A percentile compares a stretch with the other conserved stretches of the same genome.
phyloP scores from a whole-genome alignment of 176 grass and related monocot species.

The Oryza meridionalis region DNA sequence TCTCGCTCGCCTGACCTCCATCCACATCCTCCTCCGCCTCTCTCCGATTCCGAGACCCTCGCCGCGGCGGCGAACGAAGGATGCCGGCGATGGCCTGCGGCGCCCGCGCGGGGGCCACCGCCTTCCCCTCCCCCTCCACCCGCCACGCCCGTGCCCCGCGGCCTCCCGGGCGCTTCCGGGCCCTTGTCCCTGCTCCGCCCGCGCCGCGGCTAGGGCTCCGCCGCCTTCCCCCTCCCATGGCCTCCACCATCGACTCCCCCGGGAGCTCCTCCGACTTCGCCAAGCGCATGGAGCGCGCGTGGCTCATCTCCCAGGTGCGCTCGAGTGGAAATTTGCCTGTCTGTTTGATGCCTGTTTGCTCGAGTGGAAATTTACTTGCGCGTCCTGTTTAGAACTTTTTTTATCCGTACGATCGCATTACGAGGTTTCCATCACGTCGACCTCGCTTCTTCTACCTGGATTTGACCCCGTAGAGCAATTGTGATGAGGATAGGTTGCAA shows the following conservation, averaged over 20 bases:
- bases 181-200: neutral
- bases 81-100: conserved; percentile 52
- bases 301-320: conserved; percentile 91
- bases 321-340: neutral
- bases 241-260: conserved; percentile 63
- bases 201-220: neutral
- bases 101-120: neutral
- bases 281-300: conserved; percentile 76
- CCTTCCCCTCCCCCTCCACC: neutral
- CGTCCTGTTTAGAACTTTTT: neutral
- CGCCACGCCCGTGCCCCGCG: neutral
- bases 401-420: neutral
- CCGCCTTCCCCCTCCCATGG: conserved; percentile 44
- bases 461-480: neutral
- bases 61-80: conserved; percentile 22
- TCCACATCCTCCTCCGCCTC: neutral
- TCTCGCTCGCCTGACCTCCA: neutral
- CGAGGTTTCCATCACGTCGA: neutral
- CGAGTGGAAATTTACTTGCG: no score
- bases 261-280: conserved; percentile 71
- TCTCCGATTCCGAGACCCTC: neutral
- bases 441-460: neutral
- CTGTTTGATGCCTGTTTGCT: neutral
- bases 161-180: conserved; percentile 29
- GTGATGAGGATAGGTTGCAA: neutral